A percentile compares a stretch with the other conserved stretches of the same genome.
Evolutionary conservation across 164 flowering plant genomes (phyloP).

Genomic region (Amborella trichopoda): DNA sequence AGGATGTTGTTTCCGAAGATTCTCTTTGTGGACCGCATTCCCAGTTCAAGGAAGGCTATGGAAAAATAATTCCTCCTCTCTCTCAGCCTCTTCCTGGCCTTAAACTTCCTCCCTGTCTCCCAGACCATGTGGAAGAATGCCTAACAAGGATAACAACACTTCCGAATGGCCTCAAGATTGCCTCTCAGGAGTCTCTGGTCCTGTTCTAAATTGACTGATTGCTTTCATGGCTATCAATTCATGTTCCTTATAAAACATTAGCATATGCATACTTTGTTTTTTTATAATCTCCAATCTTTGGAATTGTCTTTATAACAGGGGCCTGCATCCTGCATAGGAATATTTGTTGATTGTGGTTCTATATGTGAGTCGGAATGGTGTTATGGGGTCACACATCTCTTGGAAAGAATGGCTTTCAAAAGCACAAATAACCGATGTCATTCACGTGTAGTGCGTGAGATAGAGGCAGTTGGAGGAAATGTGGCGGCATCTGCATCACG

Average conservation of each 20-base stretch:
- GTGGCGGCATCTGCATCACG: slow-evolving; percentile 12
- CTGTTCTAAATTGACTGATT: too few relatives aligned
- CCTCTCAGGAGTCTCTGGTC: slow-evolving; percentile 57
- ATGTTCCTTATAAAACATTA: too few relatives aligned
- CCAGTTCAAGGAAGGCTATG: slow-evolving; percentile 38
- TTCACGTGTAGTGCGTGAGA: slow-evolving; percentile 29
- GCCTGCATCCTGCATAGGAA: slow-evolving; percentile 44
- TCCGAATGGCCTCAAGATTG: slow-evolving; percentile 56
- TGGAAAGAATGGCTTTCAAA: slow-evolving; percentile 49
- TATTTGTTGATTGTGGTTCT: slow-evolving; percentile 42
- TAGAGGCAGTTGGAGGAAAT: slow-evolving; percentile 42
- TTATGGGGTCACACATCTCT: slow-evolving; percentile 34
- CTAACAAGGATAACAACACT: slow-evolving; percentile 56
- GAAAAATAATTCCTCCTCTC: slow-evolving; percentile 32
- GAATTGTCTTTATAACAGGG: slow-evolving; percentile 13
- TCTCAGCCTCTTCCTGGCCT: slow-evolving; percentile 44
- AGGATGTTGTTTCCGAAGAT: background rate
- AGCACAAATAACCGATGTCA: slow-evolving; percentile 39
- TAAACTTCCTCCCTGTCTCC: slow-evolving; percentile 42
- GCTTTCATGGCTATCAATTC: too few relatives aligned
- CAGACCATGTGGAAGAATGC: slow-evolving; percentile 51
- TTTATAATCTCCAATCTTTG: too few relatives aligned
- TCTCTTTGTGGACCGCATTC: slow-evolving; percentile 34
- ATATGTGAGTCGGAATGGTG: slow-evolving; percentile 30
- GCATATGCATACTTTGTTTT: too few relatives aligned